A percentile compares a stretch with the other conserved stretches of the same genome.
phyloP scores from a whole-genome alignment of 2,329 filamentous ascomycete species.

The Botrytis squamosa region DNA sequence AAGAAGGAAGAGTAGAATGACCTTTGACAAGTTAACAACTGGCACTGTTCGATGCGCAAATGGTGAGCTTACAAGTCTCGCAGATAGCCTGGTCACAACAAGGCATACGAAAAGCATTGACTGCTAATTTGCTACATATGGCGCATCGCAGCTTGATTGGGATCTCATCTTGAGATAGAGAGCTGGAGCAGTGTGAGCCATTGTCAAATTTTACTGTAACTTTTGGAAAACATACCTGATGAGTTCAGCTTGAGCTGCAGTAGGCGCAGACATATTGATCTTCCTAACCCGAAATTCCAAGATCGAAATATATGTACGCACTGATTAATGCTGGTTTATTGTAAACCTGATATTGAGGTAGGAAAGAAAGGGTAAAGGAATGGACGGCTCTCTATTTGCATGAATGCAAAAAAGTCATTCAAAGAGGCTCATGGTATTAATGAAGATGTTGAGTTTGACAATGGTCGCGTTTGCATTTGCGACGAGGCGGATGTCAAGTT shows the following conservation, averaged over 20 bases:
- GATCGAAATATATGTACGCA: background rate
- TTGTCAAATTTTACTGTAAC: slow-evolving; percentile 19
- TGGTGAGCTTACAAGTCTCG: slow-evolving; percentile 65
- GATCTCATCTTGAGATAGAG: slow-evolving; percentile 63
- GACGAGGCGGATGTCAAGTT: slow-evolving; percentile 15
- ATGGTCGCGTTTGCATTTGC: slow-evolving; percentile 14
- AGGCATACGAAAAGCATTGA: slow-evolving; percentile 86
- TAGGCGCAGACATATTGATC: slow-evolving; percentile 35
- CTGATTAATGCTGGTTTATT: background rate
- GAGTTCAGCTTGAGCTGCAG: slow-evolving; percentile 38
- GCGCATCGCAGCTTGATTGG: slow-evolving; percentile 96
- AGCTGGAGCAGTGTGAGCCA: slow-evolving; percentile 29
- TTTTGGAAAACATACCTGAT: slow-evolving; percentile 36
- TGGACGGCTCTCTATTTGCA: slow-evolving; percentile 18
- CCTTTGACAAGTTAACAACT: slow-evolving; percentile 44
- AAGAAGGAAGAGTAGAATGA: slow-evolving; percentile 71
- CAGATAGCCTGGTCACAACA: slow-evolving; percentile 97
- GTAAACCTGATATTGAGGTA: background rate
- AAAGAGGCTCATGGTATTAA: slow-evolving; percentile 16
- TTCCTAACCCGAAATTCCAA: background rate
- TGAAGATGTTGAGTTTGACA: slow-evolving; percentile 8
- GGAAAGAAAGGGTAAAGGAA: slow-evolving; percentile 19
- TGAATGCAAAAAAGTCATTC: slow-evolving; percentile 10
- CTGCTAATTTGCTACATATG: slow-evolving; percentile 84
- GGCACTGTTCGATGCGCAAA: background rate